Percentiles rank a stretch among this genome's conserved stretches.
Evolutionary conservation across 208 protist species (phyloP).

Genomic region (Wallacemonas sp.): DNA sequence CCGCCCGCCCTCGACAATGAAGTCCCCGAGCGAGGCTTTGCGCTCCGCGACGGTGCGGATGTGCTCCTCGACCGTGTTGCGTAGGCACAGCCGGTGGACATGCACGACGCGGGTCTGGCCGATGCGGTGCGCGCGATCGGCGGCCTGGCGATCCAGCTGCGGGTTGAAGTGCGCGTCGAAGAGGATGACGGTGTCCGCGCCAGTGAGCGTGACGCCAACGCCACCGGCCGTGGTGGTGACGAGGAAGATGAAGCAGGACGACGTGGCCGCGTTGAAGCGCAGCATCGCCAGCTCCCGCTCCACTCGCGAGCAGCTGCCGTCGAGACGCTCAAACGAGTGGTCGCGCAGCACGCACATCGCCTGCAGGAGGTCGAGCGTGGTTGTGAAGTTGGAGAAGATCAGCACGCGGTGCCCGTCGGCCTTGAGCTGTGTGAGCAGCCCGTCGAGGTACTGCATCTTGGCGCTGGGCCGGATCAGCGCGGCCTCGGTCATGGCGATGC

Average conservation of each 20-base stretch:
- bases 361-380: conserved; percentile 86
- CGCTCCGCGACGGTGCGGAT: conserved; percentile 92
- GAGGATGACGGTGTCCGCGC: conserved; percentile 95
- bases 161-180: conserved; percentile 98
- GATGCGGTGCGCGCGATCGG: conserved; percentile 95
- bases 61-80: conserved; percentile 94
- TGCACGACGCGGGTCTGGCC: conserved; percentile 94
- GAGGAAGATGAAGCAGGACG: conserved; percentile 95
- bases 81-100: conserved; percentile 95
- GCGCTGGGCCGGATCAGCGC: conserved; percentile 75
- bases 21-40: conserved; percentile 94
- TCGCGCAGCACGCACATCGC: conserved; percentile 68
- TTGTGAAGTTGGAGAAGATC: conserved; percentile 92
- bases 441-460: conserved; percentile 95
- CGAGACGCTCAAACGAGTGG: conserved; percentile 83
- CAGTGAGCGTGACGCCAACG: conserved; percentile 98
- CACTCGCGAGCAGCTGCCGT: conserved; percentile 79
- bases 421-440: conserved; percentile 85
- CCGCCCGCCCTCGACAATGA: conserved; percentile 81
- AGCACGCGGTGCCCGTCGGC: conserved; percentile 80
- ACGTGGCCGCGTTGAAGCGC: conserved; percentile 89
- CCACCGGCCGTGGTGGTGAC: conserved; percentile 97
- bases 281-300: conserved; percentile 93
- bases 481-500: conserved; percentile 59
- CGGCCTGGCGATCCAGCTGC: conserved; percentile 97